Evolutionary conservation across 1,139 yeast species (phyloP).

Genomic region (Meyerozyma elateridarum): DNA sequence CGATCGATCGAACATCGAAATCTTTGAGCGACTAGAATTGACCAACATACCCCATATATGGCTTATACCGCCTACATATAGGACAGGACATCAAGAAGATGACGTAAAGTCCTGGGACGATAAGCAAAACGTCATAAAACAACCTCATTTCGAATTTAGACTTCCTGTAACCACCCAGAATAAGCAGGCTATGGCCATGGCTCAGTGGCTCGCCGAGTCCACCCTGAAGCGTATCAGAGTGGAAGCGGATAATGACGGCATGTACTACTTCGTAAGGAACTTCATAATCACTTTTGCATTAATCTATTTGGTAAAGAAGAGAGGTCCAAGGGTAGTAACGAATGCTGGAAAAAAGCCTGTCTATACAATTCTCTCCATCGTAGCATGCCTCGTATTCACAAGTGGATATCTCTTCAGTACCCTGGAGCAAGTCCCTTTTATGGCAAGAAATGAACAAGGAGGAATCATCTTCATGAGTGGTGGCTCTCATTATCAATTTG

Average conservation of each 20-base stretch:
- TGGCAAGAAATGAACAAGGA: conserved; percentile 48
- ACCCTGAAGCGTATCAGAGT: conserved; percentile 40
- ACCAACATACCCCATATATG: conserved; percentile 59
- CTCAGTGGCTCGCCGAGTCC: conserved; percentile 45
- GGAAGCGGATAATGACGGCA: conserved; percentile 34
- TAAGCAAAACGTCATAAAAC: conserved; percentile 23
- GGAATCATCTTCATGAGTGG: conserved; percentile 55
- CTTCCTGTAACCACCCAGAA: conserved; percentile 23
- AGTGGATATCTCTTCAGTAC: conserved; percentile 64
- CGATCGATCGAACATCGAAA: conserved; percentile 28
- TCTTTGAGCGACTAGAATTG: conserved; percentile 38
- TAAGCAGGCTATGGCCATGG: conserved; percentile 38
- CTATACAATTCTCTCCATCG: conserved; percentile 35
- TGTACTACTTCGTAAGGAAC: conserved; percentile 38
- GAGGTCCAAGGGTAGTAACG: conserved; percentile 34
- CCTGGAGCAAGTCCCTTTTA: conserved; percentile 56
- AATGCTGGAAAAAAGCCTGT: conserved; percentile 27
- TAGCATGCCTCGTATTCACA: conserved; percentile 38
- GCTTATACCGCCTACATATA: conserved; percentile 52
- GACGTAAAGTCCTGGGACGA: conserved; percentile 15
- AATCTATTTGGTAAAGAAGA: conserved; percentile 48
- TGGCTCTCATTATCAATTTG: conserved; percentile 63
- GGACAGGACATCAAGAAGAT: conserved; percentile 9
- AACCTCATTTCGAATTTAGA: conserved; percentile 28
- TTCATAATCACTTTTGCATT: conserved; percentile 41